These are phyloP conservation scores for Pseudisothecium myosuroides DNA, from an alignment of 225 moss, liverwort and hornwort genomes.

Conservation along the genomic window DNA sequence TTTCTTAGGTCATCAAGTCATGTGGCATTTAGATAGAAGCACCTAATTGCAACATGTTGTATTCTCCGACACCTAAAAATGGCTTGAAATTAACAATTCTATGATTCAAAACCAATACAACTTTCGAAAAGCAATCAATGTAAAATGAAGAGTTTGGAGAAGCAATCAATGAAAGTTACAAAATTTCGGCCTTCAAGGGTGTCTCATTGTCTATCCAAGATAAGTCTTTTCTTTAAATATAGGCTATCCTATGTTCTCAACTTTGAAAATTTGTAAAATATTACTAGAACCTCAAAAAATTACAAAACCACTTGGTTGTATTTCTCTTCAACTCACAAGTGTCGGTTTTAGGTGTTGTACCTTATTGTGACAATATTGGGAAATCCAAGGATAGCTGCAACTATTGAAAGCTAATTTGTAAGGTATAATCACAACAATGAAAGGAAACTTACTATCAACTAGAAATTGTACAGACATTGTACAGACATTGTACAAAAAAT, in stretches of 20 bases:
- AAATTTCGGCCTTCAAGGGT: not conserved
- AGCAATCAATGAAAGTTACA: not conserved
- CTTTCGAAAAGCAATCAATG: not conserved
- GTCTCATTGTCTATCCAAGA: not conserved
- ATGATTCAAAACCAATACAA: not conserved
- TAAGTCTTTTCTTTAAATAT: too few species aligned
- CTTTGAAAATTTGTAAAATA: not conserved
- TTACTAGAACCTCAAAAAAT: not conserved
- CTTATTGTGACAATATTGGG: not conserved
- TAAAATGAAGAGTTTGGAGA: too few species aligned
- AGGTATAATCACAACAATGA: not conserved
- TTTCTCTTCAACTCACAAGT: not conserved
- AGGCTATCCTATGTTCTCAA: not conserved
- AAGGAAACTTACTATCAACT: not conserved
- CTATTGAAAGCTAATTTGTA: not conserved
- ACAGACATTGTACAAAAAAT: not conserved
- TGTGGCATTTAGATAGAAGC: not conserved
- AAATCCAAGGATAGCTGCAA: not conserved
- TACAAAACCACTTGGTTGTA: rapidly evolving
- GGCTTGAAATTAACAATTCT: not conserved
- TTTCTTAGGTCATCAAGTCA: not conserved
- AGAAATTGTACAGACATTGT: too few species aligned
- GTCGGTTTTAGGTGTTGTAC: not conserved
- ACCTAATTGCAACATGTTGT: not conserved
- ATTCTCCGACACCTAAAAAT: not conserved